Base-by-base conservation (phyloP, 78 protist genomes). In the Carpediemonas membranifera region DNA sequence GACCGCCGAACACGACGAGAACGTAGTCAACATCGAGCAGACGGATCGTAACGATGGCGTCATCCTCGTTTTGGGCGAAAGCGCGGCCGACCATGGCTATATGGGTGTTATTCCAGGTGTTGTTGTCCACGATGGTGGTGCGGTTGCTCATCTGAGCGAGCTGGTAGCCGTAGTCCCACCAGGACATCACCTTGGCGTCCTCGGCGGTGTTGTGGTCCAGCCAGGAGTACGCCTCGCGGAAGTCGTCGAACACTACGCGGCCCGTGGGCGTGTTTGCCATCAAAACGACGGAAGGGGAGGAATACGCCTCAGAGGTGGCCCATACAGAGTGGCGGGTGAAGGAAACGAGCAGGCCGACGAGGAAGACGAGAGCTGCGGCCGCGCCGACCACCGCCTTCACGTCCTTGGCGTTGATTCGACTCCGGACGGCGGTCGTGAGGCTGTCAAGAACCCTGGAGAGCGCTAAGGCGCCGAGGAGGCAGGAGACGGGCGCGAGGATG, bases 121-220 rank as follows among this genome's bases (percentile, higher is more conserved):
- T 96, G 80, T 91, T 91, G 76, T 96, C 99, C 16, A 91, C 99
- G 31, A 96, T 58, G 1, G 76, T 68, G 0, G 99, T 94, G 47
- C 98, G 81, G 75, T 93, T 89, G 51, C 91, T 90, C 92, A 95
- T 90, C 31, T 88, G 95, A 3, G 92, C 56, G 44, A 96, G 76
- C 81, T 96, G 99, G 82, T 96, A 96, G 33, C 99, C 99, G 67
- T 96, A 96, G 76, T 96, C 99, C 99, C 99, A 96, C 99, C 98
- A 93, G 19, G 89, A 65, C 72, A 63, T 65, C n/a, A 65, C 56
- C 36, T 51, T 75, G 65, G 59, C 92, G 61, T 96, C 89, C 19
- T 57, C 83, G 7, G 88, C 67, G n/a, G 99, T 96, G 86, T 93
- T 96, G 59, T 67, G 37, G 19, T 83, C 73, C 21, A 96, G 86